phyloP scores from a whole-genome alignment of 306 rosid genomes.

The Begonia masoniana region DNA sequence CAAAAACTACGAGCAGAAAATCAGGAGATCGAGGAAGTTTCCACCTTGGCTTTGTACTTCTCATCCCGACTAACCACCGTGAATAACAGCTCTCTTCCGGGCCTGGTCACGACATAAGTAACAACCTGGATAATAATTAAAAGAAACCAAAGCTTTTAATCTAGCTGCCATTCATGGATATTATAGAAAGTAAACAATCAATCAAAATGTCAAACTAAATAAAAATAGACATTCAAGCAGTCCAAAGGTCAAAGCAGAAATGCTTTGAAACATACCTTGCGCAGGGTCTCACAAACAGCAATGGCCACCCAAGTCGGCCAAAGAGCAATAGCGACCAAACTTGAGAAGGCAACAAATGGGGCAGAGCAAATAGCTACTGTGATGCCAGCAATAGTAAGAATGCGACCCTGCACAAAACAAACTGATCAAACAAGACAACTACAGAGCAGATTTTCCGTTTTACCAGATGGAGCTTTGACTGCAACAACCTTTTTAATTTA shows the following conservation, averaged over 20 bases:
- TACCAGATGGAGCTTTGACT: not conserved
- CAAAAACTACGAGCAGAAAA: not conserved
- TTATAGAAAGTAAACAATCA: no score
- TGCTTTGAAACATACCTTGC: slow-evolving; percentile 43
- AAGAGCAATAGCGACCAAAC: slow-evolving; percentile 61
- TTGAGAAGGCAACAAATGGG: slow-evolving; percentile 64
- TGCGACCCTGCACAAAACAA: slow-evolving; percentile 62
- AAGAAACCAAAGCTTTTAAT: slow-evolving; percentile 7
- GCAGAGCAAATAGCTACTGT: slow-evolving; percentile 75
- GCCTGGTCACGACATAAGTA: slow-evolving; percentile 85
- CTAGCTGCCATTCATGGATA: no score
- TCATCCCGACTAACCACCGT: slow-evolving; percentile 95
- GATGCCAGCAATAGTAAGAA: slow-evolving; percentile 85
- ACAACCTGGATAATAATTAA: slow-evolving; percentile 49
- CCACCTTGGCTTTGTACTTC: slow-evolving; percentile 91
- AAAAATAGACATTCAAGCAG: no score
- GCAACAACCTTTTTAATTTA: not conserved
- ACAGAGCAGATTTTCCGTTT: not conserved
- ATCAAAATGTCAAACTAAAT: not conserved
- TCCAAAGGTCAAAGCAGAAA: no score
- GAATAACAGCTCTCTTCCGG: slow-evolving; percentile 87
- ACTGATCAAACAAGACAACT: slow-evolving; percentile 6
- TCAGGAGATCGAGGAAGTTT: slow-evolving; percentile 3
- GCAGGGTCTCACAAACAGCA: slow-evolving; percentile 71
- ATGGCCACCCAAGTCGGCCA: slow-evolving; percentile 86